Evolutionary conservation across 129 eudicot species (phyloP), one percentile per base, ranked within the genome.

Genomic region (Escallonia rubra): DNA sequence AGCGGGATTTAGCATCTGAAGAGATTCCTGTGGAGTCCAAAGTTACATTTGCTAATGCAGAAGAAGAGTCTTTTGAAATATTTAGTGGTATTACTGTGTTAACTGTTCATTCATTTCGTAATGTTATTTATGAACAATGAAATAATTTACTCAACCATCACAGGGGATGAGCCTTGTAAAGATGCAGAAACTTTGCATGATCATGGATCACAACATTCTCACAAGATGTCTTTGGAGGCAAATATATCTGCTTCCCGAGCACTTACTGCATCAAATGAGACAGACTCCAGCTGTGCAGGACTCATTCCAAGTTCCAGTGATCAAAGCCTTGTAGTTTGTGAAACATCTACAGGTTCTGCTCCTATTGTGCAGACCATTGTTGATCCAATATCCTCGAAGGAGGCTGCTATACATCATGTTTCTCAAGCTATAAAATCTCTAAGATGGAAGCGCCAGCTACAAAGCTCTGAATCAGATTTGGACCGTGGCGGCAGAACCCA

Each of bases 391-490:
- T 79, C 90, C 67, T 84, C 98, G 42, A 93, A 82, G 71, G 68
- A 86, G 64, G 88, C 97, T 57, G 99, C 99, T 12, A 84, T 94
- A 64, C 99, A 89, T 75, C 99, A 94, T 71, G 90, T 94, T 59
- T 94, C 99, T 57, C 99, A 87, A 79, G 99, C 99, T 68, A 94
- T 94, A 23, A 94, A 94, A 87, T 89, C 96, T 38, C 78, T 94
- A 53, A 87, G 99, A 44, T 94, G 88, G 90, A 87, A 76, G 56
- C 84, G 96, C 6, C 85, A 86, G 67, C 82, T 82, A 43, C 96
- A 89, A 75, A 77, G 78, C 63, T 67, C 82, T 39, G 77, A 73
- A 58, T 51, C 66, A 50, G 81, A 65, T 16, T 14, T 66, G 39
- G 70, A 72, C 66, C 16, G 43, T 57, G 62, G 67, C 54, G 76